Evolutionary conservation across 2,329 filamentous ascomycete species (phyloP), one percentile per base, ranked within the genome.

Genomic region (Arthrocladium fulminans): DNA sequence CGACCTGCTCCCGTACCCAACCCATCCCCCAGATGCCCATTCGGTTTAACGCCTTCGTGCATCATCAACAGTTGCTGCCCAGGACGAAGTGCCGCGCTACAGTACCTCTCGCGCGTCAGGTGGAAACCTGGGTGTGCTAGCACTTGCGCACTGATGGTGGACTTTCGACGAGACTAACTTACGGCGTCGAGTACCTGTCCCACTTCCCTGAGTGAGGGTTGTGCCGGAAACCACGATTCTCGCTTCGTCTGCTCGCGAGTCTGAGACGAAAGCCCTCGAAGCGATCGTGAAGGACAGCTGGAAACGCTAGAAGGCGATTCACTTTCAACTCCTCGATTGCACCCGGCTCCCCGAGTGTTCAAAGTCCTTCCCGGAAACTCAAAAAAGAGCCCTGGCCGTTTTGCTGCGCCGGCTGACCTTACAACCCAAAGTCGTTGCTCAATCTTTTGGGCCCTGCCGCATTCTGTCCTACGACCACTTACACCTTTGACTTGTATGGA

Each of bases 31-130:
- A 25, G 13, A 10, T 9, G 6, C 3, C 39, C 39, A 42, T 23
- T 13, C 19, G 13, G 29, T 23, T 23, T 23, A 23, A 45, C 42
- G 41, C 24, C 41, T 44, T 44, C 41, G 41, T 45, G 43, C 43
- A 45, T 37, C 44, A 27, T 47, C 44, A 47, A 32, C 42, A 32
- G 30, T 47, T 39, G 32, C 32, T 47, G 30, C 43, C 24, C 44
- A 44, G 32, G 22, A 39, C 17, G 20, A 7, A 39, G 34, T 39
- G 12, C 32, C 44, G 23, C 44, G 44, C 44, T 45, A 34, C 15
- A 34, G n/a, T n/a, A n/a, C n/a, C n/a, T 45, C 42, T 35, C 27
- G 42, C 42, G 29, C 42, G 22, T 45, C 38, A 25, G 44, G 22
- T 47, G 44, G 44, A 41, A 41, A 10, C n/a, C 32, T n/a, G 17